These are phyloP conservation scores for Vanrija sp. DNA, from an alignment of 1,284 basidiomycete species.

Conservation along the genomic window DNA sequence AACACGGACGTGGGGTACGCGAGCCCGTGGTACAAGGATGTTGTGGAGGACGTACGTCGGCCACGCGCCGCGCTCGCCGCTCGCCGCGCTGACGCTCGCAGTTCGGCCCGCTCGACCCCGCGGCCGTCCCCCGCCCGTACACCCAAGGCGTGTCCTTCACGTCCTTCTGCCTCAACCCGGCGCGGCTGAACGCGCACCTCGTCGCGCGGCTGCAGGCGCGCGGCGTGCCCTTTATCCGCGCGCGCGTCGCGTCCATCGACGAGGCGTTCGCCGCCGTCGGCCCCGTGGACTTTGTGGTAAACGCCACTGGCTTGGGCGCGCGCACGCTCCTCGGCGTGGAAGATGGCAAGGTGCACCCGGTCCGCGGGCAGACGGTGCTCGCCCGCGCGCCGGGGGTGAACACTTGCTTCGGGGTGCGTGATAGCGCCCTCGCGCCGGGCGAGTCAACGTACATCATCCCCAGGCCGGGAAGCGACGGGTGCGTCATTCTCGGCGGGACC, in stretches of 20 bases:
- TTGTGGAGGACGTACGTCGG: conserved; percentile 54
- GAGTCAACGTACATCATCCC: conserved; percentile 49
- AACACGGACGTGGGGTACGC: conserved; percentile 28
- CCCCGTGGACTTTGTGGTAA: conserved; percentile 46
- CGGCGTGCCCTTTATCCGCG: conserved; percentile 38
- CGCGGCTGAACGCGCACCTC: conserved; percentile 43
- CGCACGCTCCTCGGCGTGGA: conserved; percentile 72
- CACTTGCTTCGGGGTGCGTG: conserved; percentile 18
- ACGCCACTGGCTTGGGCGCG: conserved; percentile 57
- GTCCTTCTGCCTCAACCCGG: conserved; percentile 48
- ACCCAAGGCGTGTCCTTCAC: conserved; percentile 39
- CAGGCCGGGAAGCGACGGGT: conserved; percentile 46
- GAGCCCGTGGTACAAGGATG: conserved; percentile 55
- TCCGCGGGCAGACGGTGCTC: conserved; percentile 80
- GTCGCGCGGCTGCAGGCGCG: conserved; percentile 25
- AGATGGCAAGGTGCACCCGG: conserved; percentile 66
- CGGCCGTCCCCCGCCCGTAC: conserved; percentile 15
- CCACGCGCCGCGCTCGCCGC: neutral
- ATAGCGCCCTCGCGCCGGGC: conserved; percentile 5
- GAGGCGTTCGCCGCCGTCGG: conserved; percentile 38
- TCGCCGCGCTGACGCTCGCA: conserved; percentile 19
- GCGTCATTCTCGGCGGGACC: conserved; percentile 44
- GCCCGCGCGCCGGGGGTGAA: conserved; percentile 59
- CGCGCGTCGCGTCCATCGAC: conserved; percentile 40
- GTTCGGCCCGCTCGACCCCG: conserved; percentile 23